Base-by-base conservation (phyloP, 208 protist species). In the Leishmania major region DNA sequence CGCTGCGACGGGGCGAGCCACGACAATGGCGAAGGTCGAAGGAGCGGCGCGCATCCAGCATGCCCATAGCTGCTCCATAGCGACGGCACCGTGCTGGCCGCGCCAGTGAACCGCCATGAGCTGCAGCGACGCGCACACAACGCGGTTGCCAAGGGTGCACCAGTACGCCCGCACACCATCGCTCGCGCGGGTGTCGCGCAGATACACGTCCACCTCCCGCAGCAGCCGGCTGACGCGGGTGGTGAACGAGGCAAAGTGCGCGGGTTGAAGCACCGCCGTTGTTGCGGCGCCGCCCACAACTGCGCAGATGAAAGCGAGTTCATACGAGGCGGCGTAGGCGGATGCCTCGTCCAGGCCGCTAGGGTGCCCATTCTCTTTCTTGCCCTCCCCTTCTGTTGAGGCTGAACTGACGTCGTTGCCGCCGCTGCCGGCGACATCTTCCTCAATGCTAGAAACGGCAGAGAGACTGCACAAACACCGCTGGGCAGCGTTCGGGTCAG, bases 41-140 rank as follows among this genome's bases (percentile, higher is more conserved):
- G 78, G 37, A 28, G 82, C 35, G 7, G 74, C 77, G 8, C 66
- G 78, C 78, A 86, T 79, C 82, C 82, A 86, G 55, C 78, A 86
- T 51, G 82, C 80, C 82, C 82, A 86, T 37, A 86, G 82, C 82
- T 86, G 82, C 77, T 79, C 77, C 73, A 82, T 66, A 3, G 73
- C 78, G 25, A 76, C 53, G 17, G 82, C 77, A 17, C 70, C 77
- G 37, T 55, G 64, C 6, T 35, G 51, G 49, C 82, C 78, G 2
- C 78, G 78, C 82, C 77, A 86, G 74, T 86, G 78, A 45, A 64
- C 78, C 45, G 77, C 77, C 82, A 82, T 82, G 22, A 86, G 73
- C 59, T 77, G 55, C 78, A 86, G 55, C 19, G 82, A 57, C 0
- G 82, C 53, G 17, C 43, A 37, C 28, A 86, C 82, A 1, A 86